A percentile compares a stretch with the other conserved stretches of the same genome.
Evolutionary conservation across 495 filamentous ascomycete species (phyloP).

Genomic region (Astrocystis sublimbata): DNA sequence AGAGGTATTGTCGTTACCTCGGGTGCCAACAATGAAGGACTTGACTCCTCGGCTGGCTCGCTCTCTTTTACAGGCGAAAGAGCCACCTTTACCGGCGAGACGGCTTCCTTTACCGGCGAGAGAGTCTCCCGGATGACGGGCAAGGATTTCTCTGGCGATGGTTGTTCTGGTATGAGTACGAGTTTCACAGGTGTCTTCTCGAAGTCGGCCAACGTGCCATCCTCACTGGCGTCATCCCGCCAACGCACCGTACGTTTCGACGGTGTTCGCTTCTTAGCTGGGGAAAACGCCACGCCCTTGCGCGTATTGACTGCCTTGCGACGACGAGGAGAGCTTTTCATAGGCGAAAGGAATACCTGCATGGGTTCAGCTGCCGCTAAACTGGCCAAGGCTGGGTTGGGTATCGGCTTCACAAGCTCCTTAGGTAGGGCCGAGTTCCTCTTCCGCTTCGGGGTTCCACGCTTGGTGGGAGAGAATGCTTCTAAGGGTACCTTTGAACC

Average conservation of each 20-base stretch:
- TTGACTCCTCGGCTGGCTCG: slow-evolving; percentile 55
- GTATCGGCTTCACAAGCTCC: slow-evolving; percentile 34
- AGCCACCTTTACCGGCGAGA: slow-evolving; percentile 37
- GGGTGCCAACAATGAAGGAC: slow-evolving; percentile 55
- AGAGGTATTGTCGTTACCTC: slow-evolving; percentile 41
- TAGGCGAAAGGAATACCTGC: slow-evolving; percentile 46
- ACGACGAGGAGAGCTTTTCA: slow-evolving; percentile 77
- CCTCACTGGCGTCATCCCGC: slow-evolving; percentile 86
- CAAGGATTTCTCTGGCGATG: slow-evolving; percentile 37
- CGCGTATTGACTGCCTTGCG: slow-evolving; percentile 64
- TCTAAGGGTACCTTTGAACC: slow-evolving; percentile 65
- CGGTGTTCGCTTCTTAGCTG: slow-evolving; percentile 69
- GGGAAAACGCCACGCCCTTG: slow-evolving; percentile 81
- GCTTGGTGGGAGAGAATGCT: slow-evolving; percentile 64
- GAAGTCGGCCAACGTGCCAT: slow-evolving; percentile 80
- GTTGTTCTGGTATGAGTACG: slow-evolving; percentile 51
- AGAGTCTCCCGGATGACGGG: slow-evolving; percentile 36
- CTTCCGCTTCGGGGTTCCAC: slow-evolving; percentile 74
- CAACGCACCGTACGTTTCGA: slow-evolving; percentile 82
- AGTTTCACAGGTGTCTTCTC: slow-evolving; percentile 79
- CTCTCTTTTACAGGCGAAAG: slow-evolving; percentile 45
- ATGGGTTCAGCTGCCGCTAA: slow-evolving; percentile 40
- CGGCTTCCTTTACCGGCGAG: slow-evolving; percentile 43
- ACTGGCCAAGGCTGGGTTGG: slow-evolving; percentile 38
- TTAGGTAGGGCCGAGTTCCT: slow-evolving; percentile 51